Evolutionary conservation across 1,284 basidiomycete genomes (phyloP), one percentile per base, ranked within the genome.

Genomic region (Cutaneotrichosporon sp.): DNA sequence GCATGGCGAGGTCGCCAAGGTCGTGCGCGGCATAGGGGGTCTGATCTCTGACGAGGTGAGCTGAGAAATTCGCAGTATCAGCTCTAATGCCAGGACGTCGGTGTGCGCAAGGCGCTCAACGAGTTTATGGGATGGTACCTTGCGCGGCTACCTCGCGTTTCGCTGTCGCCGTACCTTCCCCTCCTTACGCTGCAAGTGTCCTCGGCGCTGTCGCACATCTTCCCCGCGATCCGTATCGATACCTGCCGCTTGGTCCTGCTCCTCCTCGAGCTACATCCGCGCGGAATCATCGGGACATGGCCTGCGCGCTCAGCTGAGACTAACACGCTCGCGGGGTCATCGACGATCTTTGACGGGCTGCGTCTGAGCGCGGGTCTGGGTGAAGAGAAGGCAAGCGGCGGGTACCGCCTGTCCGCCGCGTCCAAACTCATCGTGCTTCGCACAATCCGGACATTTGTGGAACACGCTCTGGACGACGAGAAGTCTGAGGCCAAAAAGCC

Each of bases 171-270:
- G 8, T 90, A 90, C 69, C 80, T 84, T 4, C 80, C 85, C 0
- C 67, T 84, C 0, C 77, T 96, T 2, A 77, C 94, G 15, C 81
- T 97, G 13, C 96, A 91, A 71, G 84, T 85, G 0, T 85, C 89
- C 2, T 94, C 93, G 4, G 90, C 90, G 0, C 86, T 96, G 69
- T 92, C 90, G 0, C 88, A 96, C 66, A 96, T 98, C 53, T 94
- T 92, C 70, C 90, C 91, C 9, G 89, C 93, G 64, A 88, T 97
- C 54, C 81, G 91, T 9, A 80, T 97, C 41, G 94, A 97, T 68
- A 90, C 91, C 1, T 80, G 94, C 58, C 83, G 84, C 22, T 82
- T 93, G 58, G 75, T 98, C 46, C 82, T 89, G 65, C 72, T 96
- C 14, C 80, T 92, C 34, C 79, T 97, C 3, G 84, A 87, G 34